Base-by-base conservation (phyloP, 148 eudicot species). In the Selenicereus undatus region DNA sequence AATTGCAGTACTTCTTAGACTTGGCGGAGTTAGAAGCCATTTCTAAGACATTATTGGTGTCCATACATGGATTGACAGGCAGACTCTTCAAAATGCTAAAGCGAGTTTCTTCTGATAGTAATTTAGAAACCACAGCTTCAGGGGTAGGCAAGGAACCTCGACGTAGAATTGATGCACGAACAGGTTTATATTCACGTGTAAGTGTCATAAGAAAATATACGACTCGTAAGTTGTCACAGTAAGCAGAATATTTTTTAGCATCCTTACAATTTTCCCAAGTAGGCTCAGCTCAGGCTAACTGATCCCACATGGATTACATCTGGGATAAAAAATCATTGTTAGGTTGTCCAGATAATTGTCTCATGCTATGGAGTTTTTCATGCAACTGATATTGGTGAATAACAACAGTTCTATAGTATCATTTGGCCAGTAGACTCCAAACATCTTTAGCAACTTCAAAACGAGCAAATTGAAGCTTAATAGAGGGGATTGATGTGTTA, bases 101-200 rank as follows among this genome's bases (percentile, higher is more conserved):
- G 11, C 81, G 26, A 48, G 75, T 78, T 56, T 78, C 81, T 29
- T 79, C 75, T 20, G 66, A 79, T 29, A 71, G 22, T 13, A 79
- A 35, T 32, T 79, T 66, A 71, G 50, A 30, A 20, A 70, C 48
- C 0, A 20, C 81, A 79, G 29, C 52, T n/a, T 79, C 81, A 71
- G 70, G 81, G 4, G 27, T 74, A 4, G 78, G 78, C 2, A 81
- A 48, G n/a, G 62, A 56, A 2, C 72, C n/a, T 8, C 78, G 21
- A 43, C 65, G 82, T n/a, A 32, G 32, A 32, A 32, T 32, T 32
- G 32, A 32, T 32, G 32, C 32, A 32, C 52, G 43, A 3, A 81
- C 58, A 14, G 45, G 64, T 35, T 79, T 75, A 52, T 79, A 71
- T 3, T 50, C 50, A 29, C 5, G 54, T 4, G 27, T 20, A 17